Conservation (phyloP, 2,329 filamentous ascomycete species). For the Alternaria sp. region DNA sequence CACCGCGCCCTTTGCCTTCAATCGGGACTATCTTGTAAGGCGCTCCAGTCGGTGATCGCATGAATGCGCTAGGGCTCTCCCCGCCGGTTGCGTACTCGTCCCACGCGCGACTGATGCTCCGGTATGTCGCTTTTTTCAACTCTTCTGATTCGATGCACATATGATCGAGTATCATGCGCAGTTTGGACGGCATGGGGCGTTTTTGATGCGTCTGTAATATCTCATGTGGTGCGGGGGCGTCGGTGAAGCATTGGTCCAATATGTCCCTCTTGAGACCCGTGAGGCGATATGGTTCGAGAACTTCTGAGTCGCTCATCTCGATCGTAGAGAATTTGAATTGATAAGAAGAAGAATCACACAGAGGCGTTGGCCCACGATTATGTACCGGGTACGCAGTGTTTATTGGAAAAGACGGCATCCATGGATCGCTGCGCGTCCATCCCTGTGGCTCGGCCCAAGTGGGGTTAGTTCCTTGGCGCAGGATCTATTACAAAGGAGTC, state of each 20-base stretch:
- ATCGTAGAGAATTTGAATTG: background rate
- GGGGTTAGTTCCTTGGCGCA: background rate
- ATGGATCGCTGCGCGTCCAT: background rate
- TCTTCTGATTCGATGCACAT: background rate
- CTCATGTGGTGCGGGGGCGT: background rate
- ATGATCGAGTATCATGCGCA: background rate
- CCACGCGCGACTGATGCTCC: background rate
- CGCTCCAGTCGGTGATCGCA: background rate
- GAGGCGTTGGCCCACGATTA: background rate
- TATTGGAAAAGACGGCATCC: background rate
- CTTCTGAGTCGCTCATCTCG: background rate
- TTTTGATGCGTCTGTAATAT: background rate
- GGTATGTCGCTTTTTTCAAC: background rate
- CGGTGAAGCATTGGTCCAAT: background rate
- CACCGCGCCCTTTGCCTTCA: background rate
- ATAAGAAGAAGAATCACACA: background rate
- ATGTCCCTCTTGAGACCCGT: background rate
- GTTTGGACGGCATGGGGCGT: background rate
- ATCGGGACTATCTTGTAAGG: background rate
- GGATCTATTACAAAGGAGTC: background rate
- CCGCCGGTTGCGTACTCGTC: background rate
- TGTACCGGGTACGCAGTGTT: background rate
- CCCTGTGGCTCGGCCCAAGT: background rate
- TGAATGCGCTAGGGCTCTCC: background rate
- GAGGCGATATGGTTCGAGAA: background rate